A percentile compares a stretch with the other conserved stretches of the same genome.
phyloP scores from a whole-genome alignment of 2,329 filamentous ascomycete species.

The Paecilomyces sp. region DNA sequence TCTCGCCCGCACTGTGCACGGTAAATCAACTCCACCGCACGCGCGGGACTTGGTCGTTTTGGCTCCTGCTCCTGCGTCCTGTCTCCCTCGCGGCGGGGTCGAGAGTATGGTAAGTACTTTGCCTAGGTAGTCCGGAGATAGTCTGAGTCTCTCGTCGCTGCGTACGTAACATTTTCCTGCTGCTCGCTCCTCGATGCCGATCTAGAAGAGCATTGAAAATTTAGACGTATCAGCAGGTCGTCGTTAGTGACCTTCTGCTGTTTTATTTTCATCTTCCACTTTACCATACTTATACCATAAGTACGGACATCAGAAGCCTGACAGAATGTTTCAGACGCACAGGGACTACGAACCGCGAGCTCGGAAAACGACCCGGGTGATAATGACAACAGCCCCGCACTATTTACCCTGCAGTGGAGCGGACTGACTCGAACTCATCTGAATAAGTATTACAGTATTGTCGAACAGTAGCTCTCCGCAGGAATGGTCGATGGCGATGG shows the following conservation, averaged over 20 bases:
- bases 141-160: not conserved
- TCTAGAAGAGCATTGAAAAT: not conserved
- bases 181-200: not conserved
- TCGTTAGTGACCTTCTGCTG: not conserved
- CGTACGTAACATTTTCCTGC: not conserved
- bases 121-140: no score
- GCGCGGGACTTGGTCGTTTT: not conserved
- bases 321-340: no score
- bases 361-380: no score
- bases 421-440: no score
- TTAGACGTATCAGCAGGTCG: not conserved
- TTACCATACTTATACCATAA: not conserved
- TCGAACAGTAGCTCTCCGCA: no score
- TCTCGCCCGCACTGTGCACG: constrained; percentile 6
- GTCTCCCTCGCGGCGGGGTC: not conserved
- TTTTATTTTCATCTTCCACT: not conserved
- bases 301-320: not conserved
- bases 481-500: no score
- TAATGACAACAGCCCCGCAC: no score
- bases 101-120: no score
- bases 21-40: constrained; percentile 8
- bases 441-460: no score
- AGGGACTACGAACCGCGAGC: no score
- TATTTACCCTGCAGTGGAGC: no score
- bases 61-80: not conserved